A percentile compares a stretch with the other conserved stretches of the same genome.
Evolutionary conservation across 1,284 basidiomycete species (phyloP).

Genomic region (Mycena sp.): DNA sequence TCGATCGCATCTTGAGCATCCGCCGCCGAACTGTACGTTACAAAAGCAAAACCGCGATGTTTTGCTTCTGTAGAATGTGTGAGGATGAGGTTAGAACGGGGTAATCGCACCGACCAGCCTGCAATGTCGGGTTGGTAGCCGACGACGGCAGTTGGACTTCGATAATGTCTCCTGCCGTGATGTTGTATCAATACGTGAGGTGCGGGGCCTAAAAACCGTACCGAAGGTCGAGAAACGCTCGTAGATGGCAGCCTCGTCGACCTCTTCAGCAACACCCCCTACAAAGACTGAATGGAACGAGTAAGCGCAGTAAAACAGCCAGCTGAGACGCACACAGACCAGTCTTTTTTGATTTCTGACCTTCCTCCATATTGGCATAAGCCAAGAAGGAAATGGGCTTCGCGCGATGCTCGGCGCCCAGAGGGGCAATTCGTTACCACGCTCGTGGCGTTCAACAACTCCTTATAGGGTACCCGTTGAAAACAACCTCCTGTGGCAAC

Average conservation of each 20-base stretch:
- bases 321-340: conserved; percentile 7
- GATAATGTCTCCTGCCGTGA: conserved; percentile 76
- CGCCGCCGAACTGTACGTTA: conserved; percentile 78
- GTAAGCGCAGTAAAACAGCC: neutral
- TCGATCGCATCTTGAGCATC: conserved; percentile 90
- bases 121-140: conserved; percentile 61
- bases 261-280: conserved; percentile 80
- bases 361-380: conserved; percentile 72
- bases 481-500: conserved; percentile 17
- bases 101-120: conserved; percentile 34
- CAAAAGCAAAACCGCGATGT: conserved; percentile 86
- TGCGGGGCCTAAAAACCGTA: conserved; percentile 48
- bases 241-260: conserved; percentile 75
- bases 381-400: conserved; percentile 25
- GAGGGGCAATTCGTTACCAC: neutral
- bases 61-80: conserved; percentile 63
- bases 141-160: conserved; percentile 84
- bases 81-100: conserved; percentile 24
- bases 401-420: conserved; percentile 26
- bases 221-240: conserved; percentile 84
- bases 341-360: conserved; percentile 84
- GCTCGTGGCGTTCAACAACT: neutral
- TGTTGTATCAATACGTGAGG: conserved; percentile 22
- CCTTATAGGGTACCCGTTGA: neutral
- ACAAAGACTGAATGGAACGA: conserved; percentile 61